Base-by-base conservation (phyloP, 169 alveolate genomes). In the Cryptosporidium sp. region DNA sequence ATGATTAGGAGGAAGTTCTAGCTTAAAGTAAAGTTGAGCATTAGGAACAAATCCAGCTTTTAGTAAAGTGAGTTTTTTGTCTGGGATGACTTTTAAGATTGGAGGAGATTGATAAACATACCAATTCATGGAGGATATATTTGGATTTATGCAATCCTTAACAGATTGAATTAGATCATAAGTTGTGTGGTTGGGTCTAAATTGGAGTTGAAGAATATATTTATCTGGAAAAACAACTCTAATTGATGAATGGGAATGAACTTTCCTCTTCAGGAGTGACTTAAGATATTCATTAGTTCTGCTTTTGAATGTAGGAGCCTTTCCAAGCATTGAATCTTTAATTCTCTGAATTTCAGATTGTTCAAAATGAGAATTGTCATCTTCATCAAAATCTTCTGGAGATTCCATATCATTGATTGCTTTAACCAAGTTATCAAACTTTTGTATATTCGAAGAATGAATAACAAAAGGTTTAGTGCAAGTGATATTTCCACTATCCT, bases 1-100 rank as follows among this genome's bases (percentile, higher is more conserved):
- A 29, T 62, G 73, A 39, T 80, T 51, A 33, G 39, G 60, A n/a
- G 89, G 89, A 16, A 80, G 89, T 39, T 80, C 89, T 16, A 80
- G 69, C 35, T 80, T 80, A 33, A 80, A 80, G 48, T 80, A 80
- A 7, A 80, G 75, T 37, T 62, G 80, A 23, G 89, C 75, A 45
- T 65, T 80, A 62, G 89, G 89, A n/a, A 65, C 89, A 8, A 62
- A 80, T n/a, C 89, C 89, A 29, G 80, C 73, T 21, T 62, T 60
- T 26, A 62, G 42, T 3, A 80, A 42, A 14, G 75, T 16, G 12
- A 62, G 61, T 4, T 31, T 48, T 21, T 80, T 80, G 21, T 80
- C 75, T 14, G 89, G 89, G 5, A 29, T 4, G 3, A 80, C 68
- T 42, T 80, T 80, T 44, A 21, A 23, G 3, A 80, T 73, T n/a